Evolutionary conservation across 2,329 filamentous ascomycete genomes (phyloP).

Genomic region (Fusarium metavorans): DNA sequence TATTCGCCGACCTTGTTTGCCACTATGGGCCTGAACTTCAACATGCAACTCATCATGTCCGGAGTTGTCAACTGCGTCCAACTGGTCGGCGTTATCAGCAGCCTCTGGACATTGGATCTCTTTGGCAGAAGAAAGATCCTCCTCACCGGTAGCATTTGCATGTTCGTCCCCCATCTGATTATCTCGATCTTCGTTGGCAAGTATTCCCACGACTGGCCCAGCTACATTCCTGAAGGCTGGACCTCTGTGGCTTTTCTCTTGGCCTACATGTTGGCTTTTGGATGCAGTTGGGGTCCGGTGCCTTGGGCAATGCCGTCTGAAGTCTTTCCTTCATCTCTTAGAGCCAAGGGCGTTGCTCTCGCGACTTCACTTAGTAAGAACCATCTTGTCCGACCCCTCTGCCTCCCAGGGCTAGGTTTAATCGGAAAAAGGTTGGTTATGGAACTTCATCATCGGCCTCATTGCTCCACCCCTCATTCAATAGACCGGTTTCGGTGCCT

Average conservation of each 20-base stretch:
- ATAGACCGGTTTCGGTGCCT: conserved; percentile 62
- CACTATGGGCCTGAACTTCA: conserved; percentile 60
- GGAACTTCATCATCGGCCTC: conserved; percentile 67
- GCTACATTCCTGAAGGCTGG: conserved; percentile 44
- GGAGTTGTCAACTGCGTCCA: conserved; percentile 48
- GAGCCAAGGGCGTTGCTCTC: conserved; percentile 73
- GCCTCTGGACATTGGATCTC: conserved; percentile 57
- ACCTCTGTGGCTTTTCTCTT: conserved; percentile 49
- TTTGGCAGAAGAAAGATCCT: conserved; percentile 45
- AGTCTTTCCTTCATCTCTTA: conserved; percentile 70
- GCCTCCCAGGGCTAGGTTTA: conserved; percentile 37
- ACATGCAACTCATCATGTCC: conserved; percentile 49
- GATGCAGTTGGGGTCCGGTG: conserved; percentile 67
- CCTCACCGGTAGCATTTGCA: conserved; percentile 41
- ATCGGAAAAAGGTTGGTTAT: conserved; percentile 67
- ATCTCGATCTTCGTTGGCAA: conserved; percentile 43
- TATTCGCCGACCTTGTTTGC: conserved; percentile 70
- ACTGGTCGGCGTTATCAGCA: conserved; percentile 54
- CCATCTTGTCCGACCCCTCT: conserved; percentile 55
- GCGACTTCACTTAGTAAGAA: conserved; percentile 57
- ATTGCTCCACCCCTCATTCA: conserved; percentile 61
- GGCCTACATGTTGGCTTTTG: conserved; percentile 71
- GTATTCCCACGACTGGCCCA: conserved; percentile 40
- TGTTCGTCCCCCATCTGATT: conserved; percentile 45
- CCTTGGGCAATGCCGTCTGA: conserved; percentile 63